These are phyloP conservation scores for Apiospora marii DNA, from an alignment of 2,329 filamentous ascomycete species.

Conservation along the genomic window DNA sequence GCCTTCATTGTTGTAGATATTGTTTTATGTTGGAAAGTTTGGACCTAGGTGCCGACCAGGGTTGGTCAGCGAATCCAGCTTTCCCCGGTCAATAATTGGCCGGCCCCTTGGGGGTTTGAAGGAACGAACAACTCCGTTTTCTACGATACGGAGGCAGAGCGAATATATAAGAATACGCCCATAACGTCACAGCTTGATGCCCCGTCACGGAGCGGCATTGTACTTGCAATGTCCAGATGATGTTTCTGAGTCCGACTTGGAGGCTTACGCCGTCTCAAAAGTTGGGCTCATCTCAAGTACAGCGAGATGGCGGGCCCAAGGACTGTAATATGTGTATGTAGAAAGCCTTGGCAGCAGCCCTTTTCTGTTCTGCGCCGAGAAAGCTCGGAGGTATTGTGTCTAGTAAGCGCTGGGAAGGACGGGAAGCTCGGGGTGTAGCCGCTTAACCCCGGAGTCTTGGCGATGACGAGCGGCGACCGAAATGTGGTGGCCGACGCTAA, in stretches of 20 bases:
- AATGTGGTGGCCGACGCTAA: neutral
- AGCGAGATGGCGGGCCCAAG: neutral
- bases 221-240: neutral
- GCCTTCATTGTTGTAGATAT: neutral
- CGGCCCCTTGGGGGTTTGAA: neutral
- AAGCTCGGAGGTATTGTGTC: neutral
- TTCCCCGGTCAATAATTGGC: neutral
- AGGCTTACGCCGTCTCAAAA: neutral
- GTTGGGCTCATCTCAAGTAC: neutral
- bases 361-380: neutral
- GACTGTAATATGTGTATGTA: neutral
- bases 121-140: neutral
- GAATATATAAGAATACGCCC: neutral
- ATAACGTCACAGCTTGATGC: neutral
- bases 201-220: neutral
- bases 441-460: conserved; percentile 20
- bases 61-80: neutral
- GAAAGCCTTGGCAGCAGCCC: neutral
- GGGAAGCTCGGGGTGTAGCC: neutral
- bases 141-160: neutral
- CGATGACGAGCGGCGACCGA: conserved; percentile 15
- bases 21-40: neutral
- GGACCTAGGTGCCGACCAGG: neutral
- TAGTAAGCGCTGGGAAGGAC: neutral
- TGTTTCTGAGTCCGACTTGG: neutral